phyloP scores from a whole-genome alignment of 2,329 filamentous ascomycete species.

The Fusarium albosuccineum region DNA sequence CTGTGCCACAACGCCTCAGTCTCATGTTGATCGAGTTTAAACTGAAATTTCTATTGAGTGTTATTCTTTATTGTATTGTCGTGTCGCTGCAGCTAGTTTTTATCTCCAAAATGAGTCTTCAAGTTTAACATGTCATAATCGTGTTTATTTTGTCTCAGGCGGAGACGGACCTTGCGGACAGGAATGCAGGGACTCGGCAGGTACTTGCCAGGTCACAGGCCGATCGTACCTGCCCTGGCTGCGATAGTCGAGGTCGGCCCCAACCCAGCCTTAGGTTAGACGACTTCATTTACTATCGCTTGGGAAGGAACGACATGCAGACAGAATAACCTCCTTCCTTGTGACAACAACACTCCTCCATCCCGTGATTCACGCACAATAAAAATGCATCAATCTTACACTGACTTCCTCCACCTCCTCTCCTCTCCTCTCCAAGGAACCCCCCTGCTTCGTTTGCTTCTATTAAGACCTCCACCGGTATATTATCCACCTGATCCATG shows the following conservation, averaged over 20 bases:
- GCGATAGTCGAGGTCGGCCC: conserved; percentile 9
- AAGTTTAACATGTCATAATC: too few relatives aligned
- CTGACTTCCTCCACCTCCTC: not conserved
- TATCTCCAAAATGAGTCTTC: too few relatives aligned
- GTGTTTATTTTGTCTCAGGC: not conserved
- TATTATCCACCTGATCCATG: conserved; percentile 44
- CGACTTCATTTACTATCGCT: not conserved
- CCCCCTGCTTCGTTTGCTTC: conserved; percentile 18
- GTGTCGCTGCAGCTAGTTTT: too few relatives aligned
- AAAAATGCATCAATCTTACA: conserved; percentile 8
- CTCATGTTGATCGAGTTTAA: too few relatives aligned
- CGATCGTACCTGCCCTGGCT: conserved; percentile 24
- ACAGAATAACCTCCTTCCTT: conserved; percentile 19
- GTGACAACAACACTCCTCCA: not conserved
- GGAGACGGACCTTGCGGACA: not conserved
- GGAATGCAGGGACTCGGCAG: conserved; percentile 39
- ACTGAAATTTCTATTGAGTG: too few relatives aligned
- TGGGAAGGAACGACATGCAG: conserved; percentile 20
- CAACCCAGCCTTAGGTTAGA: not conserved
- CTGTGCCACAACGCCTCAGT: too few relatives aligned
- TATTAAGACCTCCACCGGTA: conserved; percentile 32
- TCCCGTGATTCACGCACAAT: conserved; percentile 12
- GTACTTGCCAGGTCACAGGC: conserved; percentile 8
- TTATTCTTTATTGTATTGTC: too few relatives aligned
- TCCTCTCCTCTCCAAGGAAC: not conserved